Evolutionary conservation across 768 basidiomycete genomes (phyloP), one percentile per base, ranked within the genome.

Genomic region (Porphyrellus cyaneotinctus): DNA sequence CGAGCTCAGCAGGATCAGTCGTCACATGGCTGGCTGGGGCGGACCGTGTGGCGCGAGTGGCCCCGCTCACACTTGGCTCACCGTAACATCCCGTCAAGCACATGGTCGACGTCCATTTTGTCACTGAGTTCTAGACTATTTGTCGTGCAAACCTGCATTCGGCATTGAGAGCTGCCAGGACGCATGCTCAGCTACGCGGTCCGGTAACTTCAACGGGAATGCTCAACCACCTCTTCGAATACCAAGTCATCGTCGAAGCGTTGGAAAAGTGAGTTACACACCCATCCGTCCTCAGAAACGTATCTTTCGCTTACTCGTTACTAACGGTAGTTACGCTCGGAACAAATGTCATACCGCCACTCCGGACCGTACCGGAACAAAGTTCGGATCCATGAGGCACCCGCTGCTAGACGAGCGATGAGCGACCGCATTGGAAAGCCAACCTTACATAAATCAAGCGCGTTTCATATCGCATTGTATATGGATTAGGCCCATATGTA

Each of bases 381-480:
- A 22, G 14, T 31, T 24, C 14, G 60, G 59, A 46, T 51, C 45
- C 41, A 58, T 13, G 43, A 47, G 44, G 61, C n/a, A n/a, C n/a
- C n/a, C n/a, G n/a, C 15, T 8, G 58, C 38, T 47, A 58, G 57
- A 45, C 65, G 57, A 46, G 47, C 42, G 18, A 51, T 42, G 26
- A 41, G 23, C 22, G 28, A 62, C 17, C 70, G 71, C 32, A 69
- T 72, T 17, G 78, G 77, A 63, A 73, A 70, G 69, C 47, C 72
- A 75, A 60, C 44, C 36, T 58, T 24, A 28, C 26, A 4, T 4
- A 11, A 38, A 43, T 77, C 75, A 15, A 68, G 51, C 14, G 74
- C 58, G 52, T 22, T 22, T 18, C 20, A 38, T 8, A 18, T n/a
- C n/a, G n/a, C n/a, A n/a, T n/a, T n/a, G n/a, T n/a, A n/a, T n/a